Conservation (phyloP, 1,284 basidiomycete genomes). For the Ceratobasidium sp. region DNA sequence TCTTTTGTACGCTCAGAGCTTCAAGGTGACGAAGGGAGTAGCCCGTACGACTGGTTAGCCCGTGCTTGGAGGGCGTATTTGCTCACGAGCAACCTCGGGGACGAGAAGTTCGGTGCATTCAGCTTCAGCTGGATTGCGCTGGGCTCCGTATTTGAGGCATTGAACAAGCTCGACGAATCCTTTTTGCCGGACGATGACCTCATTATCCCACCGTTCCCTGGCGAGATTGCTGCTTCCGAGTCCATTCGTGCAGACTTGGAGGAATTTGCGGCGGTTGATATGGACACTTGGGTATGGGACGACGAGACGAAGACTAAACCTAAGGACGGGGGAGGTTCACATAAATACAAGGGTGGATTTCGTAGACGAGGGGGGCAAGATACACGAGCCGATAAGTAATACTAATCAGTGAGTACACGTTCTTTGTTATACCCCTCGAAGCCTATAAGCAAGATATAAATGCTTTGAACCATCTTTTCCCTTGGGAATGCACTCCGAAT, state of each 20-base stretch:
- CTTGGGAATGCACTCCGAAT: too few species aligned
- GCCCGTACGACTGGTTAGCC: slow-evolving; percentile 14
- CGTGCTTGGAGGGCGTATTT: slow-evolving; percentile 38
- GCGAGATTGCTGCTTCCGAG: not conserved
- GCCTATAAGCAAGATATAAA: too few species aligned
- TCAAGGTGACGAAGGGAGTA: slow-evolving; percentile 1
- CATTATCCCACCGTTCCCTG: not conserved
- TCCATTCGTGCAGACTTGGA: not conserved
- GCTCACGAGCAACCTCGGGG: not conserved
- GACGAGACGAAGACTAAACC: not conserved
- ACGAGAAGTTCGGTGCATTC: slow-evolving; percentile 8
- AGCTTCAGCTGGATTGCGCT: slow-evolving; percentile 30
- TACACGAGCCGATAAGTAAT: too few species aligned
- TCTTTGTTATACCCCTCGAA: too few species aligned
- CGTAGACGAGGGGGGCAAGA: too few species aligned
- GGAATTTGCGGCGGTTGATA: slow-evolving; percentile 1
- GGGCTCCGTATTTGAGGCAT: slow-evolving; percentile 9
- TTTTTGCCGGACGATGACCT: not conserved
- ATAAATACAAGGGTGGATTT: too few species aligned
- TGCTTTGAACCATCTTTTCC: too few species aligned
- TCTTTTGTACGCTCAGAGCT: not conserved
- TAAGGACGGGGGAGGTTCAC: not conserved
- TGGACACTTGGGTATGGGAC: not conserved
- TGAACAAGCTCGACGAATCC: not conserved
- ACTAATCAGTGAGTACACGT: too few species aligned